Evolutionary conservation across 2,329 filamentous ascomycete species (phyloP), one percentile per base, ranked within the genome.

Genomic region (Biscogniauxia mediterranea): DNA sequence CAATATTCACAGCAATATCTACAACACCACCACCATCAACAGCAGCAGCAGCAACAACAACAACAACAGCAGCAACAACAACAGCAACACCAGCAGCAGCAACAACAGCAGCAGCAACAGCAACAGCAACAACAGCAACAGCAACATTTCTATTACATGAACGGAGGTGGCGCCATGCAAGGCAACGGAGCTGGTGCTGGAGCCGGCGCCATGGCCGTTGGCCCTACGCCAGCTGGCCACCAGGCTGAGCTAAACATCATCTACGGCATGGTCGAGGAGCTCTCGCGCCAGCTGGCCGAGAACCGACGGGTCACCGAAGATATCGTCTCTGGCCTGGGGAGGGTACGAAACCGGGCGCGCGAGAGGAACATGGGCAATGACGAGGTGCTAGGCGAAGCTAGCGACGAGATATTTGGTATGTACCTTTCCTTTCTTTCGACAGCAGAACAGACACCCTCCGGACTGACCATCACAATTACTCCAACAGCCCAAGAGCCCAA

Each of bases 201-300:
- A 26, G 76, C 75, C 32, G 79, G 79, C 62, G 80, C 66, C 55
- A 77, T 79, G 72, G 71, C 82, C 60, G 79, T 80, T 54, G 79
- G 82, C 52, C 85, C 86, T 15, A 87, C 84, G 17, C 86, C 86
- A n/a, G 87, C 86, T 19, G 86, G 86, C 54, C 86, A 89, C 72
- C 86, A 89, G 73, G 83, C 86, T 57, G 87, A 89, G 74, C 81
- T 89, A 62, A 88, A 87, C 71, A 86, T 87, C 74, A 87, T 89
- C 70, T 88, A 89, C 71, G 79, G 80, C 66, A 86, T 89, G 83
- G 86, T 89, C 11, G 87, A 89, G 69, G 85, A 88, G 71, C 78
- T 89, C 54, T 87, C 85, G 68, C 81, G 83, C 38, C 84, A 88
- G 70, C 78, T 89, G 28, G 82, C 85, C 13, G 84, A 87, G 56